Conservation (phyloP, 257 asterid species). For the Salvia rosmarinus region DNA sequence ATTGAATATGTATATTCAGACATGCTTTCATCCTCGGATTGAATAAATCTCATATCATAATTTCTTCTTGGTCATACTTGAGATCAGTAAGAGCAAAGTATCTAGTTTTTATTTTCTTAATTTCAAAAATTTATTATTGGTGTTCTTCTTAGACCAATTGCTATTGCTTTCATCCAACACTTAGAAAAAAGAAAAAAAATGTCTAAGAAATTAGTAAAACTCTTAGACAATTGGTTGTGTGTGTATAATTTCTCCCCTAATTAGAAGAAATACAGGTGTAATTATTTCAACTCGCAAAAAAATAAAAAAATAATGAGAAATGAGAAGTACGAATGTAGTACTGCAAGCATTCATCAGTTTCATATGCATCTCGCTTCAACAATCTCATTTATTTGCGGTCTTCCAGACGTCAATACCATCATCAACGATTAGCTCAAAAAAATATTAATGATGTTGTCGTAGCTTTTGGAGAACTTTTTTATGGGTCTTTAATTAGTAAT, state of each 20-base stretch:
- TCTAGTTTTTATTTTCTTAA: background rate
- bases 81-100: background rate
- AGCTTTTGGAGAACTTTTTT: background rate
- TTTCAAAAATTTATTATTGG: background rate
- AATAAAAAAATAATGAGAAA: too few species aligned
- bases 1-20: background rate
- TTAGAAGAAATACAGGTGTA: too few species aligned
- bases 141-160: background rate
- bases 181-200: too few species aligned
- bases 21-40: background rate
- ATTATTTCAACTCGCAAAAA: too few species aligned
- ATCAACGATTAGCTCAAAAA: constrained; percentile 1
- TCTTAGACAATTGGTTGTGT: background rate
- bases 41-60: too few species aligned
- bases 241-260: too few species aligned
- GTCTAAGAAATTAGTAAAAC: background rate
- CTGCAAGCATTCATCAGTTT: background rate
- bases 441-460: constrained; percentile 21
- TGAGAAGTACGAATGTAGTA: too few species aligned
- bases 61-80: too few species aligned
- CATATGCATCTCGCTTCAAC: background rate
- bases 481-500: constrained; percentile 20
- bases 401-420: background rate
- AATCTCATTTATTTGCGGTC: background rate
- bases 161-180: background rate